A percentile compares a stretch with the other conserved stretches of the same genome.
These are phyloP conservation scores for Phlyctochytrium arcticum DNA, from an alignment of 192 early-diverging fungal species.

Conservation along the genomic window DNA sequence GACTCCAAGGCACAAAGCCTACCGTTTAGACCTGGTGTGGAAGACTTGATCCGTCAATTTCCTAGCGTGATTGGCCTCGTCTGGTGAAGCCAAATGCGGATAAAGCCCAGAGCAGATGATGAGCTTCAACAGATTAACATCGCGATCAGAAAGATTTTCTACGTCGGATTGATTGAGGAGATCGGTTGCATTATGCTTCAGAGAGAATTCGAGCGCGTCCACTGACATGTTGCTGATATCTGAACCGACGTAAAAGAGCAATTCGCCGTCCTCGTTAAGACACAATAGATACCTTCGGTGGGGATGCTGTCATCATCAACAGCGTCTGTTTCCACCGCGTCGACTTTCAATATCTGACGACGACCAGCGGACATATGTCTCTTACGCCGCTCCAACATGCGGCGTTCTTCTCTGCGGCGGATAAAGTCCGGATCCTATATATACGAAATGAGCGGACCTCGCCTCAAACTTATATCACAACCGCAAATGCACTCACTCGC, in stretches of 20 bases:
- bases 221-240: slow-evolving; percentile 37
- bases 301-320: slow-evolving; percentile 4
- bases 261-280: too few species aligned
- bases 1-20: too few species aligned
- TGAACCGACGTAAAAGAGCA: neutral
- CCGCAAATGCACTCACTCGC: too few species aligned
- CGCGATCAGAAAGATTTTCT: slow-evolving; percentile 25
- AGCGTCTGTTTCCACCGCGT: slow-evolving; percentile 27
- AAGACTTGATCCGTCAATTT: slow-evolving; percentile 51
- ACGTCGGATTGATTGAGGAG: slow-evolving; percentile 40
- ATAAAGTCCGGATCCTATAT: slow-evolving; percentile 33
- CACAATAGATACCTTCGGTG: too few species aligned
- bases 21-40: slow-evolving; percentile 53
- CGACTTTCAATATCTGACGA: slow-evolving; percentile 36
- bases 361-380: slow-evolving; percentile 27
- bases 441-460: too few species aligned
- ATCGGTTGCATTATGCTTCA: slow-evolving; percentile 44
- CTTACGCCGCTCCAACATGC: slow-evolving; percentile 42
- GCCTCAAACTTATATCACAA: too few species aligned
- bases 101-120: slow-evolving; percentile 62
- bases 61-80: slow-evolving; percentile 57
- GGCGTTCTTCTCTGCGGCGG: slow-evolving; percentile 26
- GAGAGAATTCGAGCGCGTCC: slow-evolving; percentile 58
- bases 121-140: slow-evolving; percentile 55
- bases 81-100: slow-evolving; percentile 60